Evolutionary conservation across 164 flowering plant genomes (phyloP), one percentile per base, ranked within the genome.

Genomic region (Magnolia sinica): DNA sequence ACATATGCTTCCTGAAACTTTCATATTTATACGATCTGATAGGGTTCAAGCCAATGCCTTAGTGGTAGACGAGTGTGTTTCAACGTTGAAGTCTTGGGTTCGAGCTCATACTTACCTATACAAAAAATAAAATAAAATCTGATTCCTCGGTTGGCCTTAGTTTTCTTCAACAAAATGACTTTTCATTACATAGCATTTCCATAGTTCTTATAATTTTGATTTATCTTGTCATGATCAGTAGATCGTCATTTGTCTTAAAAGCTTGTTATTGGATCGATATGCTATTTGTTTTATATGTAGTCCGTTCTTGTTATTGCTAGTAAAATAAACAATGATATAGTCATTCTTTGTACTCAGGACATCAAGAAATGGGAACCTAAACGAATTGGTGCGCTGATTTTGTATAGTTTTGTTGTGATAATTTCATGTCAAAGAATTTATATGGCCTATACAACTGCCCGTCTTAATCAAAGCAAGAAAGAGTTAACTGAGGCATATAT

Each of bases 401-500:
- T 96, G 24, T 96, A 92, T 85, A 55, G 80, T 19, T 80, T 91
- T 78, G 84, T 88, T 74, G 74, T 82, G 37, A 31, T 83, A 58
- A 50, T 89, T 76, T 92, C 96, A 59, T 90, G 85, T 87, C 94
- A 82, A 84, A 85, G 86, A 81, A 75, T 91, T 22, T 89, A 84
- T 78, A 29, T 79, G 79, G 91, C 87, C 16, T 51, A 88, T 77
- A 90, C 85, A 79, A 86, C 88, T 63, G 89, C 91, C 19, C 78
- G 79, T 70, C 66, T 87, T 70, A 89, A 81, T 50, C 84, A 86
- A 76, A 86, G 82, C 76, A 83, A 81, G 78, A 80, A 81, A 82
- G 92, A 90, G 76, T 76, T 92, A 81, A 84, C 92, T 27, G 98
- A 96, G 80, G 96, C 98, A 71, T 96, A 87, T 78, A 93, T 96